These are phyloP conservation scores for Colletotrichum melonis DNA, from an alignment of 2,329 filamentous ascomycete genomes.

Conservation along the genomic window DNA sequence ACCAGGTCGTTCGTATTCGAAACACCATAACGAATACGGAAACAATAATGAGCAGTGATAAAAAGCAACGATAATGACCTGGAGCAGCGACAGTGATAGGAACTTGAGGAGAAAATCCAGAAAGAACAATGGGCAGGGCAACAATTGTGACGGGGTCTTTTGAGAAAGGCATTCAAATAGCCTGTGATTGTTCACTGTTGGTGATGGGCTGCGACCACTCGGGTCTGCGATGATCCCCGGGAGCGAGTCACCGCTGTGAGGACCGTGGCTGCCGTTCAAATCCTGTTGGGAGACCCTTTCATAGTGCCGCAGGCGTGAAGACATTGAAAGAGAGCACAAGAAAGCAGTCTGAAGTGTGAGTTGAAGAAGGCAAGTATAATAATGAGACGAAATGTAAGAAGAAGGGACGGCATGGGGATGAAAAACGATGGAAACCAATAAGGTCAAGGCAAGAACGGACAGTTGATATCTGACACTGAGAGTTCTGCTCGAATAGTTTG, in stretches of 20 bases:
- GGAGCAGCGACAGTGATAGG: no score
- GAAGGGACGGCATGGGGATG: neutral
- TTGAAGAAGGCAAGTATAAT: neutral
- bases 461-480: neutral
- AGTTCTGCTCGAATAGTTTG: no score
- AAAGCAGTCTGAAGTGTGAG: neutral
- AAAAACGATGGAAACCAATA: neutral
- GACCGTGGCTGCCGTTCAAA: no score
- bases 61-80: no score
- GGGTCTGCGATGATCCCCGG: no score
- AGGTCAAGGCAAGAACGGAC: neutral
- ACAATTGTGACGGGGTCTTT: no score
- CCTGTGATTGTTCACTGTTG: no score
- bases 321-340: neutral
- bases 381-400: neutral
- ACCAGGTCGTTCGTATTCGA: neutral
- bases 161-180: no score
- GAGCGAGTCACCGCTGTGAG: no score
- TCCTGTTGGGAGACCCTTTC: neutral
- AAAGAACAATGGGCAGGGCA: no score
- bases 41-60: neutral
- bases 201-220: no score
- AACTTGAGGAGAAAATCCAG: no score
- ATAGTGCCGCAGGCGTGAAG: neutral
- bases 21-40: neutral